Conservation (phyloP, 2,329 filamentous ascomycete species). For the Drechslera avenae region DNA sequence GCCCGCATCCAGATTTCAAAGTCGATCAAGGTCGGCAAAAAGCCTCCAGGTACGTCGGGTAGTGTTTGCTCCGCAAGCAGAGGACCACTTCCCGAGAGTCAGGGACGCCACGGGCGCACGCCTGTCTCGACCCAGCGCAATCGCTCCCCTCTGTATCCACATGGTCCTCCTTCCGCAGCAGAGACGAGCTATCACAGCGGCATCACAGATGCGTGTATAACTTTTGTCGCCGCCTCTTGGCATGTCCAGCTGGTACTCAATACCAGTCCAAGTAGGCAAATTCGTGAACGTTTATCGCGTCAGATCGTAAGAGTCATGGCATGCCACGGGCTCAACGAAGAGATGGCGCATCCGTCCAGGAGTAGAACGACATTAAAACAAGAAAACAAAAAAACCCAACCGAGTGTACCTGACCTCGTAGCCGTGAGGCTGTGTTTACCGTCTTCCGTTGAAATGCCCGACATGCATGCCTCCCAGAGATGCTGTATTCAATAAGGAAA, state of each 20-base stretch:
- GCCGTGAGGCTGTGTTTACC: slow-evolving; percentile 52
- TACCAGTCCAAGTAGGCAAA: slow-evolving; percentile 43
- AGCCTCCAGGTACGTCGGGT: slow-evolving; percentile 44
- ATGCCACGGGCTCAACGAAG: slow-evolving; percentile 47
- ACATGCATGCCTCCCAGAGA: slow-evolving; percentile 53
- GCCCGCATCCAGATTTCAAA: slow-evolving; percentile 15
- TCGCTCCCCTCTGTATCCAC: slow-evolving; percentile 12
- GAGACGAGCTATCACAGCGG: slow-evolving; percentile 42
- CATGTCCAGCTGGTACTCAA: slow-evolving; percentile 48
- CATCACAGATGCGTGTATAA: slow-evolving; percentile 49
- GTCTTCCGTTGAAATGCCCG: slow-evolving; percentile 50
- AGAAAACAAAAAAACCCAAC: slow-evolving; percentile 45
- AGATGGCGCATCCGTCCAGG: slow-evolving; percentile 40
- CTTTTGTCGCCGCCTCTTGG: slow-evolving; percentile 48
- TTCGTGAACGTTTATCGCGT: slow-evolving; percentile 38
- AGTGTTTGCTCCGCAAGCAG: slow-evolving; percentile 48
- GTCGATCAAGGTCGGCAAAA: slow-evolving; percentile 31
- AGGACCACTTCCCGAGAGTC: slow-evolving; percentile 39
- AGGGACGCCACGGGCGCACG: slow-evolving; percentile 40
- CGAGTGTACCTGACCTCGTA: slow-evolving; percentile 49
- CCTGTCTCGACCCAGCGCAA: slow-evolving; percentile 34
- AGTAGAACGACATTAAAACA: slow-evolving; percentile 49
- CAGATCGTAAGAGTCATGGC: slow-evolving; percentile 40
- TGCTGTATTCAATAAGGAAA: slow-evolving; percentile 48
- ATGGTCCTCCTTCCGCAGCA: slow-evolving; percentile 27